phyloP scores from a whole-genome alignment of 352 stramenopile genomes.

The Pythium chondricola region DNA sequence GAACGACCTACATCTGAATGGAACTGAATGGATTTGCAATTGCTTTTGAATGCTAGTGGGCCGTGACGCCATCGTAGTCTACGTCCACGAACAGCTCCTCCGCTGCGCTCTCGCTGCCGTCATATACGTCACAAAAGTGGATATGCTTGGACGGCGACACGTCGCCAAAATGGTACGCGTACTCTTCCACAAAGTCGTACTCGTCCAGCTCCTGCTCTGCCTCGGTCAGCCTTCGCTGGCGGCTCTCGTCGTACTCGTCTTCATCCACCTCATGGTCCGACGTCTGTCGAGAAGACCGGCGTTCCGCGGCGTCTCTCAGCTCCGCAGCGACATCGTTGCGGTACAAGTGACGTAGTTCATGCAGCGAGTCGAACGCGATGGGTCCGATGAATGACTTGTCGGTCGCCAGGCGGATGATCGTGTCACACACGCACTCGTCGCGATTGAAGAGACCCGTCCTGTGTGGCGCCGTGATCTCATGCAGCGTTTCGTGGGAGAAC shows the following conservation, averaged over 20 bases:
- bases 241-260: conserved; percentile 18
- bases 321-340: conserved; percentile 52
- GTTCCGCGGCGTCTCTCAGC: conserved; percentile 31
- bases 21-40: too few relatives aligned
- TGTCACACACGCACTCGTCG: conserved; percentile 83
- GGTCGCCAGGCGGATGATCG: conserved; percentile 66
- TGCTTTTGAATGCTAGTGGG: too few relatives aligned
- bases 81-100: conserved; percentile 67
- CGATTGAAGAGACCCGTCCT: conserved; percentile 52
- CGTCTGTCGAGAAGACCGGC: conserved; percentile 12
- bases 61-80: conserved; percentile 43
- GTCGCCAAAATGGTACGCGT: conserved; percentile 36
- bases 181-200: conserved; percentile 82
- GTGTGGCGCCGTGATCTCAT: conserved; percentile 49
- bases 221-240: conserved; percentile 24
- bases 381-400: conserved; percentile 74
- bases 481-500: conserved; percentile 56
- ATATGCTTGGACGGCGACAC: conserved; percentile 46
- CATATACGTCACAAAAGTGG: conserved; percentile 27
- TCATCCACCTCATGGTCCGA: conserved; percentile 12
- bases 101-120: conserved; percentile 33
- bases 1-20: too few relatives aligned
- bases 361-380: conserved; percentile 70
- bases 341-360: conserved; percentile 67
- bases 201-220: conserved; percentile 38